Evolutionary conservation across 495 filamentous ascomycete species (phyloP), one percentile per base, ranked within the genome.

Genomic region (Chaetomium tenue): DNA sequence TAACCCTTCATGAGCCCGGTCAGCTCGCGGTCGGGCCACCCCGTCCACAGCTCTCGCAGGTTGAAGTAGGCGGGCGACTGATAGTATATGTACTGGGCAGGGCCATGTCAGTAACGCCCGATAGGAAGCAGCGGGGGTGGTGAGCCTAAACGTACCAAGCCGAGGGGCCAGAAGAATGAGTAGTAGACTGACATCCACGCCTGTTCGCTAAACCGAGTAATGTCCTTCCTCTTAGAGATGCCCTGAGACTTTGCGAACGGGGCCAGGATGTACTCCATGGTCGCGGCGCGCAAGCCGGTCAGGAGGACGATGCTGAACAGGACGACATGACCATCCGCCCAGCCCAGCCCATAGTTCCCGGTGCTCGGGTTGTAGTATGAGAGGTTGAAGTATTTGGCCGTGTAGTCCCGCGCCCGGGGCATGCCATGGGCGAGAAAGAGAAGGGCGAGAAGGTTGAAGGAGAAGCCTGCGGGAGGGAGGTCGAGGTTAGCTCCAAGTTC

Each of bases 151-250:
- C 91, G 59, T 84, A 97, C 91, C 85, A 93, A 82, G 66, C 94
- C 94, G 60, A 93, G 76, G 5, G 85, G 76, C 88, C 91, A 98
- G 73, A 91, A 92, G 59, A 87, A 77, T 28, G 73, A 73, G 73
- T 91, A 90, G 78, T 97, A 98, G 40, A 93, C 69, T 28, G 91
- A 73, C 71, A 96, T 80, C 91, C 92, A 98, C 57, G 87, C 91
- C 78, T 98, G 94, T 75, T 98, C 94, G 55, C 91, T 90, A 76
- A 98, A 91, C 47, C 95, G 84, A 25, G 90, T 82, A 25, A 87
- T 76, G 9, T 84, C 88, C 76, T 95, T 97, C 67, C 79, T 81
- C 62, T 86, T 85, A 64, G 83, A 82, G 66, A 98, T 78, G 16
- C 93, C 92, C 58, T 80, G 80, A 16, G 78, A 72, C 47, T 83